These are phyloP conservation scores for Diaporthe capsici DNA, from an alignment of 2,329 filamentous ascomycete species.

Conservation along the genomic window DNA sequence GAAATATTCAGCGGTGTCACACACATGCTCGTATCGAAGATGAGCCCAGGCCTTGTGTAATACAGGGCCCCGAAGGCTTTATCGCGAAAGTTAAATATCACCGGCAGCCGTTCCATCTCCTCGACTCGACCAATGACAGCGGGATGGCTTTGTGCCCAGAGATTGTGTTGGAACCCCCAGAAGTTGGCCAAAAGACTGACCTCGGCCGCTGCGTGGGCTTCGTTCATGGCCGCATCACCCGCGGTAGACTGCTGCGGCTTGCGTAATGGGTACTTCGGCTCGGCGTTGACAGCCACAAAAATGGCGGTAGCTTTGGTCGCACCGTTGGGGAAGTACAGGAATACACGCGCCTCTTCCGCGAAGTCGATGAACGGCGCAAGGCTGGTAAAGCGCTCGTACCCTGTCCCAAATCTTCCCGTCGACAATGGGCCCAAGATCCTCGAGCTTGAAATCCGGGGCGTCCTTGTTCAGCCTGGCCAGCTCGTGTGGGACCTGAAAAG, in stretches of 20 bases:
- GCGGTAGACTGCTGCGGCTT: neutral
- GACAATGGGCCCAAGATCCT: neutral
- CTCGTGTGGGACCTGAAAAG: constrained; percentile 22
- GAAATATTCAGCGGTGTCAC: neutral
- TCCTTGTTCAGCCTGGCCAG: constrained; percentile 26
- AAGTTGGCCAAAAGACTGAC: rapidly evolving
- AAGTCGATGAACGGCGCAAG: neutral
- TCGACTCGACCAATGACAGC: neutral
- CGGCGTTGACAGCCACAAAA: constrained; percentile 31
- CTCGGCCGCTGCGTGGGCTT: neutral
- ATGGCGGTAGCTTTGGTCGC: neutral
- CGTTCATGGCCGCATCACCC: rapidly evolving
- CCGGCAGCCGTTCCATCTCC: neutral
- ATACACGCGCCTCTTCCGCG: constrained; percentile 16
- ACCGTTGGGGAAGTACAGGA: constrained; percentile 10
- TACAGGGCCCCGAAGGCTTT: neutral
- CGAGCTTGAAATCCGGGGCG: constrained; percentile 14
- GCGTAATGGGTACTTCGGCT: neutral
- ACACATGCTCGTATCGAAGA: neutral
- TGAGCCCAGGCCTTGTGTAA: neutral
- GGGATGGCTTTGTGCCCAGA: neutral
- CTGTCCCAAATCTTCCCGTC: neutral
- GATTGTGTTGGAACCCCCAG: neutral
- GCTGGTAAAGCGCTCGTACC: rapidly evolving
- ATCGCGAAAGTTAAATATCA: neutral